These are phyloP conservation scores for Xylaria sp. DNA, from an alignment of 2,329 filamentous ascomycete species.

Conservation along the genomic window DNA sequence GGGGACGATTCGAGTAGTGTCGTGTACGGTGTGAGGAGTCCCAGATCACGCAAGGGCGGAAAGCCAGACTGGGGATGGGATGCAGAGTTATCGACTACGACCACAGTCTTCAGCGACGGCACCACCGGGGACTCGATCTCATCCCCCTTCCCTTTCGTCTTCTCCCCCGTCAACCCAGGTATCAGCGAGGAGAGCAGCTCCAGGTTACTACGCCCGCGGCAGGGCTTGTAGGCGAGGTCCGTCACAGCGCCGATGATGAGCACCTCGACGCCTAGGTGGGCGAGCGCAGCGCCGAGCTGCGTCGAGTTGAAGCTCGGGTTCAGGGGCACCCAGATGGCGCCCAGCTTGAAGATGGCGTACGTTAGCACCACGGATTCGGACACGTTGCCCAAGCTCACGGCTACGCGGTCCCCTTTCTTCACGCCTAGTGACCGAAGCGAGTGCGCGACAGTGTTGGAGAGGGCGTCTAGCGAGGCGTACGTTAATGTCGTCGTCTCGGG, in stretches of 20 bases:
- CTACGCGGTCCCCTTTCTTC: constrained; percentile 83
- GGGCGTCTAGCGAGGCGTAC: constrained; percentile 78
- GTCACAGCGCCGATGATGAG: constrained; percentile 90
- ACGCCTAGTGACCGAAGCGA: constrained; percentile 78
- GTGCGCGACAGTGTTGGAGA: constrained; percentile 79
- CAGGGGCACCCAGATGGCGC: constrained; percentile 91
- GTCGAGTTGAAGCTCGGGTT: constrained; percentile 87
- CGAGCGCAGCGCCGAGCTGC: constrained; percentile 82
- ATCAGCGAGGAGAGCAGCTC: constrained; percentile 59
- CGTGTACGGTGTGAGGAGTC: constrained; percentile 60
- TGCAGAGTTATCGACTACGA: constrained; percentile 81
- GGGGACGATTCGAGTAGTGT: constrained; percentile 53
- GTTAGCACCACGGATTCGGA: constrained; percentile 85
- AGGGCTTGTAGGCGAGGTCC: constrained; percentile 76
- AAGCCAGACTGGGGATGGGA: constrained; percentile 59
- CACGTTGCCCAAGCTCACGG: constrained; percentile 86
- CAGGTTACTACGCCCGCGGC: constrained; percentile 64
- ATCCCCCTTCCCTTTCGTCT: constrained; percentile 30
- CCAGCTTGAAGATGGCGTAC: constrained; percentile 93
- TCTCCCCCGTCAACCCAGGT: constrained; percentile 47
- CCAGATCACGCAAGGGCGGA: constrained; percentile 52
- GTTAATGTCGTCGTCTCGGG: constrained; percentile 75
- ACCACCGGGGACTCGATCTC: constrained; percentile 61
- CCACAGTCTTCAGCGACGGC: constrained; percentile 75
- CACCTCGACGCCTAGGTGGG: constrained; percentile 77